Evolutionary conservation across 495 filamentous ascomycete species (phyloP).

Genomic region (Monascus purpureus): DNA sequence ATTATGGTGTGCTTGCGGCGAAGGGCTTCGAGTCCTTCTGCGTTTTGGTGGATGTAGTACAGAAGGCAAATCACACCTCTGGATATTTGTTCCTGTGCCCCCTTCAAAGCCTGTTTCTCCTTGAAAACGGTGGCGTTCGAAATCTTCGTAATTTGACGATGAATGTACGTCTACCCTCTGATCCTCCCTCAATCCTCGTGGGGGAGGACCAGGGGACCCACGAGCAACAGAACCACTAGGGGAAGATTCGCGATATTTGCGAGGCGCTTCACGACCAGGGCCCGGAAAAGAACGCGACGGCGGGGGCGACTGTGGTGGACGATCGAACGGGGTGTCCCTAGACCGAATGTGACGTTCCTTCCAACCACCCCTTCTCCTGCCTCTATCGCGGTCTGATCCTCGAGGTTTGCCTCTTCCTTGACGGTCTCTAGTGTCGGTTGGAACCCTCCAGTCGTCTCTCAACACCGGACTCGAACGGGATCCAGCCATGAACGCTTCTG

Average conservation of each 20-base stretch:
- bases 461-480: constrained; percentile 42
- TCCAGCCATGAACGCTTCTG: constrained; percentile 38
- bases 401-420: constrained; percentile 25
- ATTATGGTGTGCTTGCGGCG: constrained; percentile 15
- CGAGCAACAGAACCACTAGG: constrained; percentile 15
- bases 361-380: constrained; percentile 21
- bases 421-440: constrained; percentile 26
- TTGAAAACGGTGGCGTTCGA: constrained; percentile 1
- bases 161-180: constrained; percentile 7
- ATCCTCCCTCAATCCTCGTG: constrained; percentile 3
- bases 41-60: constrained; percentile 23
- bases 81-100: constrained; percentile 12
- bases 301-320: constrained; percentile 22
- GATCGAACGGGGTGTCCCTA: constrained; percentile 19
- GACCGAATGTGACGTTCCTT: constrained; percentile 17
- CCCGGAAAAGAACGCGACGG: constrained; percentile 17
- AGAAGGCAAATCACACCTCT: constrained; percentile 20
- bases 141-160: constrained; percentile 6
- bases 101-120: constrained; percentile 1
- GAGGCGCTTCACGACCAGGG: constrained; percentile 17
- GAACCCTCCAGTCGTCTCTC: constrained; percentile 43
- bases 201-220: constrained; percentile 17
- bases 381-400: constrained; percentile 25
- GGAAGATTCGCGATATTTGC: constrained; percentile 17
- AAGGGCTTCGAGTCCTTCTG: constrained; percentile 34